Percentiles rank a stretch among this genome's conserved stretches.
These are phyloP conservation scores for Scutellaria minor DNA, from an alignment of 257 asterid genomes.

Conservation along the genomic window DNA sequence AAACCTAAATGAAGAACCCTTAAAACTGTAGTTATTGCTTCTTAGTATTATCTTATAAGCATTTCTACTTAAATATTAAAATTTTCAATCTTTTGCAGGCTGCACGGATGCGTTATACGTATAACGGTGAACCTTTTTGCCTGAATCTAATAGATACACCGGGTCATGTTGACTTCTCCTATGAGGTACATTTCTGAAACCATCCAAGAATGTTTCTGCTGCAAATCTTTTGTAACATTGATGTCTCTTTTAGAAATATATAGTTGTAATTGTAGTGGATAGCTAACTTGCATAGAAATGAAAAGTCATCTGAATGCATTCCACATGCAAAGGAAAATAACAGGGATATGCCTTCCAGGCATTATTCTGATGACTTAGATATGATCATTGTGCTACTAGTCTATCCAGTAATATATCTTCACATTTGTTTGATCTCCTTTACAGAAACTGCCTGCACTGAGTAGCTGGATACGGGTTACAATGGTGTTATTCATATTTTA, in stretches of 20 bases:
- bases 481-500: constrained; percentile 3
- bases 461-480: constrained; percentile 11
- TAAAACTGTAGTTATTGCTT: constrained; percentile 19
- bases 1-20: constrained; percentile 18
- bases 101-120: constrained; percentile 89
- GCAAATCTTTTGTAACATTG: neutral
- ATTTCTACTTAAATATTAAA: constrained; percentile 11
- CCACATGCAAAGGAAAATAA: constrained; percentile 9
- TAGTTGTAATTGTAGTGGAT: constrained; percentile 12
- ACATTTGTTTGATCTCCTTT: constrained; percentile 6
- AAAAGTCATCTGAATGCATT: constrained; percentile 9
- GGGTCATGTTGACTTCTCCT: constrained; percentile 99
- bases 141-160: constrained; percentile 98
- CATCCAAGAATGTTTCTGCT: constrained; percentile 5
- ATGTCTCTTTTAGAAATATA: neutral
- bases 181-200: constrained; percentile 69
- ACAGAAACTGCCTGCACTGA: constrained; percentile 3
- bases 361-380: constrained; percentile 13
- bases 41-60: neutral
- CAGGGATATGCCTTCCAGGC: constrained; percentile 24
- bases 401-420: constrained; percentile 4
- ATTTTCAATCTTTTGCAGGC: constrained; percentile 58
- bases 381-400: constrained; percentile 26
- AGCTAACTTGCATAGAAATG: constrained; percentile 20
- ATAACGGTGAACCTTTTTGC: constrained; percentile 76